Conservation (phyloP, 1,284 basidiomycete genomes). For the Pyrrhoderma noxium region DNA sequence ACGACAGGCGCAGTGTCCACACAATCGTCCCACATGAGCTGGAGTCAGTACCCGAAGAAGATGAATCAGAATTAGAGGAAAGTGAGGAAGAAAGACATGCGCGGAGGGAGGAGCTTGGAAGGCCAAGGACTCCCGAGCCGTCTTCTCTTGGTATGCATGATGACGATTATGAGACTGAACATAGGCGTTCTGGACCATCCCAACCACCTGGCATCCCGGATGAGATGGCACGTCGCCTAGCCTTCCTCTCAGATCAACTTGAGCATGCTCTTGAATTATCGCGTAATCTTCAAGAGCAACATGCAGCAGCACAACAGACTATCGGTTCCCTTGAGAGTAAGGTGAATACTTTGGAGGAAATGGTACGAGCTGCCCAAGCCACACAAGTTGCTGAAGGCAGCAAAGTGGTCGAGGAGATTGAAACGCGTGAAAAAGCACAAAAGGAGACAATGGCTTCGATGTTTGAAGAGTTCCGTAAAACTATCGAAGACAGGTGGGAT, state of each 20-base stretch:
- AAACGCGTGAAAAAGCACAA: conserved; percentile 31
- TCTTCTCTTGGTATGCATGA: conserved; percentile 57
- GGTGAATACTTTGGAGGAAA: conserved; percentile 49
- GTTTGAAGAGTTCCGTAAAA: conserved; percentile 60
- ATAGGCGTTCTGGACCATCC: conserved; percentile 16
- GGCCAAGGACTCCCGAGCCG: conserved; percentile 73
- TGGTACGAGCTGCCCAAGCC: conserved; percentile 42
- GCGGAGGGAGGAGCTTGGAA: conserved; percentile 51
- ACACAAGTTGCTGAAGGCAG: conserved; percentile 33
- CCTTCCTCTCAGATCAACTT: conserved; percentile 67
- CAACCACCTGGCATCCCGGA: conserved; percentile 34
- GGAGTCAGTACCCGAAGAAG: conserved; percentile 70
- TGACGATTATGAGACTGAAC: conserved; percentile 30
- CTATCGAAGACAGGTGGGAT: conserved; percentile 72
- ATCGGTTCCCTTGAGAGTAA: conserved; percentile 73
- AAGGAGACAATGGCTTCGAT: conserved; percentile 43
- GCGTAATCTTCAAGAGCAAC: conserved; percentile 69
- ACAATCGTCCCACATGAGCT: conserved; percentile 62
- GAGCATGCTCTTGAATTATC: conserved; percentile 74
- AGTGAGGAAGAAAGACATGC: conserved; percentile 38
- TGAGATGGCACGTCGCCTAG: conserved; percentile 67
- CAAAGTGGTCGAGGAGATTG: conserved; percentile 37
- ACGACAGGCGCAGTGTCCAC: conserved; percentile 52
- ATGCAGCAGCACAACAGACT: conserved; percentile 69
- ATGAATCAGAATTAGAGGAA: conserved; percentile 51